Conservation (phyloP, 176 grass and related monocot species). For the Aegilops speltoides region DNA sequence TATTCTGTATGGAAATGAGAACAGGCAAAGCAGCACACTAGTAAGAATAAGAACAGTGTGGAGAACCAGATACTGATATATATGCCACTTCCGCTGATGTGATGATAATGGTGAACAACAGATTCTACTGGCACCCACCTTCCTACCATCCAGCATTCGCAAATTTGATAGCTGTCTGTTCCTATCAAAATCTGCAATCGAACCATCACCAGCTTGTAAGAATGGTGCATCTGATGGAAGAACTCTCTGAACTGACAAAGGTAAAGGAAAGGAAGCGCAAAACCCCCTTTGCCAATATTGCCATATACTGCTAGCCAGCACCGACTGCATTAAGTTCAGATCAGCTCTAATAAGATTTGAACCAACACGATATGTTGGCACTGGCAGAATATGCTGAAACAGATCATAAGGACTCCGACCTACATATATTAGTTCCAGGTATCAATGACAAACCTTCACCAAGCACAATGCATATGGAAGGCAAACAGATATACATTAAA, state of each 20-base stretch:
- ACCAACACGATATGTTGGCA: constrained; percentile 77
- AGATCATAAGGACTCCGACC: constrained; percentile 41
- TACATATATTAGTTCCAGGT: constrained; percentile 26
- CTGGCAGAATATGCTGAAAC: constrained; percentile 54
- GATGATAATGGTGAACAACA: constrained; percentile 8
- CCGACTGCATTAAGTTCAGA: constrained; percentile 63
- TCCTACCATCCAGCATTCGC: constrained; percentile 55
- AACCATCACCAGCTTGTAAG: constrained; percentile 65
- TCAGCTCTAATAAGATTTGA: constrained; percentile 86
- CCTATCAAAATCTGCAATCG: constrained; percentile 69
- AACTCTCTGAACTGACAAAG: constrained; percentile 86
- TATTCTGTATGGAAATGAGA: neutral
- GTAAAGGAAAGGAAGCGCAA: constrained; percentile 88
- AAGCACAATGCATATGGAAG: constrained; percentile 14
- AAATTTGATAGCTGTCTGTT: constrained; percentile 55
- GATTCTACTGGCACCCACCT: constrained; percentile 51
- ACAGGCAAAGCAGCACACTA: neutral
- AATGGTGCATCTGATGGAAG: constrained; percentile 69
- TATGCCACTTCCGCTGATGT: constrained; percentile 24
- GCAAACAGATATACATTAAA: neutral
- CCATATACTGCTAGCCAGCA: constrained; percentile 72
- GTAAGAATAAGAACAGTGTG: neutral
- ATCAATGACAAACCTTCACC: constrained; percentile 28
- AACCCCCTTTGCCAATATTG: constrained; percentile 97
- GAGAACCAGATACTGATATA: constrained; percentile 34